Evolutionary conservation across 2,329 filamentous ascomycete genomes (phyloP), one percentile per base, ranked within the genome.

Genomic region (Exserohilum turcica): DNA sequence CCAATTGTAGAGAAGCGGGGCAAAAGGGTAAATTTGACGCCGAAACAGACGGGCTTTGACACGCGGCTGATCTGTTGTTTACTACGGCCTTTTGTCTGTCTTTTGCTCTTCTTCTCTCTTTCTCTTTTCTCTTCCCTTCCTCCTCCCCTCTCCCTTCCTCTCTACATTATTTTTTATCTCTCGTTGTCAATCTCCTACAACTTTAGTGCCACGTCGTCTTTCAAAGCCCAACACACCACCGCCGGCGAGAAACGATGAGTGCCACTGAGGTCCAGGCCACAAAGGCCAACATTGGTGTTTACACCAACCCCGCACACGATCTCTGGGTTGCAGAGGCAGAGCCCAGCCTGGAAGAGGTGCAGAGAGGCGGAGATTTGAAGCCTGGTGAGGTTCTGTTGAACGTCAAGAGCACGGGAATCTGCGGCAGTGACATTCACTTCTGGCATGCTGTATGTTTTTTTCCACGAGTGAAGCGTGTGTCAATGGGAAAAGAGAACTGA

Each of bases 381-480:
- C 82, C 84, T 19, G 93, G 92, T 45, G 89, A 97, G 77, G 91
- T 97, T 43, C 92, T 91, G 21, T 76, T 97, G 58, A 91, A 90
- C 49, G 86, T 97, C 75, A 91, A 93, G 77, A 96, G 90, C 77
- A 97, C 93, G 6, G 94, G 94, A 52, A 97, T 97, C 68, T 97
- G 94, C 81, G 93, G 93, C 85, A 94, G 80, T 56, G 92, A 97
- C 76, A 88, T 97, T 51, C 93, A 97, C 79, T 97, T 97, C 81
- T 97, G 93, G 93, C 91, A 95, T 73, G 89, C 89, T 43, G 93
- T 73, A 68, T 15, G 71, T 60, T 44, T 6, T 48, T 24, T 12
- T 18, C 31, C 4, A n/a, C n/a, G n/a, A n/a, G n/a, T n/a, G n/a
- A n/a, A n/a, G n/a, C n/a, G n/a, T n/a, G n/a, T n/a, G n/a, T n/a